A percentile compares a stretch with the other conserved stretches of the same genome.
Evolutionary conservation across 2,329 filamentous ascomycete species (phyloP).

Genomic region (Parasarocladium wereldwijsianum): DNA sequence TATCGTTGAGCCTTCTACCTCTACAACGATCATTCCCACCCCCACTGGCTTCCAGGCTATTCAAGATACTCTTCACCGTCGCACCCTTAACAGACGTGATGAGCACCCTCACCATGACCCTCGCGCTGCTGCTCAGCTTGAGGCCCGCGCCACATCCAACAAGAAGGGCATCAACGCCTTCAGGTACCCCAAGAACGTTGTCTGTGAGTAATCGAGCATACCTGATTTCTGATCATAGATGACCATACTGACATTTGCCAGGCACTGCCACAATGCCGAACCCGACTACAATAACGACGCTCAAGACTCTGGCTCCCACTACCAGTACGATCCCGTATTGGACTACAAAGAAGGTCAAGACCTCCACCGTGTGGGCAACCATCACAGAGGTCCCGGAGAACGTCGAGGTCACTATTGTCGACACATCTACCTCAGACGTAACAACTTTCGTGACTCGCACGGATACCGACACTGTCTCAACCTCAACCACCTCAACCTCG

Average conservation of each 20-base stretch:
- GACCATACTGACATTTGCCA: no score
- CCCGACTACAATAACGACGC: neutral
- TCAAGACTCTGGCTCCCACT: neutral
- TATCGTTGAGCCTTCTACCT: constrained; percentile 1
- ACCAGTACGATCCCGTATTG: neutral
- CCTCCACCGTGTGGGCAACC: constrained; percentile 2
- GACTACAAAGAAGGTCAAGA: neutral
- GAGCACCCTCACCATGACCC: neutral
- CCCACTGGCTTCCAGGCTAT: constrained; percentile 3
- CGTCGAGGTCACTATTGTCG: neutral
- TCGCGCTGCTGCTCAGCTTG: neutral
- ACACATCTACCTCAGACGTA: constrained; percentile 1
- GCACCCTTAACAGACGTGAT: neutral
- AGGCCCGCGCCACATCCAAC: neutral
- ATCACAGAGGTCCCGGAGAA: constrained; percentile 3
- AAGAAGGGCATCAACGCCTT: neutral
- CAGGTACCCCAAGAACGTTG: neutral
- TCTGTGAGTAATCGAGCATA: neutral
- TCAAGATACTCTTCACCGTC: neutral
- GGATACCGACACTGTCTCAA: neutral
- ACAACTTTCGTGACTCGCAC: neutral
- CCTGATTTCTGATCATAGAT: no score
- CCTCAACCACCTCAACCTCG: constrained; percentile 1
- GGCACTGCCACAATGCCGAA: neutral
- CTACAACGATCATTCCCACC: constrained; percentile 4